Evolutionary conservation across 2,329 filamentous ascomycete species (phyloP).

Genomic region (Cladosporium sp.): DNA sequence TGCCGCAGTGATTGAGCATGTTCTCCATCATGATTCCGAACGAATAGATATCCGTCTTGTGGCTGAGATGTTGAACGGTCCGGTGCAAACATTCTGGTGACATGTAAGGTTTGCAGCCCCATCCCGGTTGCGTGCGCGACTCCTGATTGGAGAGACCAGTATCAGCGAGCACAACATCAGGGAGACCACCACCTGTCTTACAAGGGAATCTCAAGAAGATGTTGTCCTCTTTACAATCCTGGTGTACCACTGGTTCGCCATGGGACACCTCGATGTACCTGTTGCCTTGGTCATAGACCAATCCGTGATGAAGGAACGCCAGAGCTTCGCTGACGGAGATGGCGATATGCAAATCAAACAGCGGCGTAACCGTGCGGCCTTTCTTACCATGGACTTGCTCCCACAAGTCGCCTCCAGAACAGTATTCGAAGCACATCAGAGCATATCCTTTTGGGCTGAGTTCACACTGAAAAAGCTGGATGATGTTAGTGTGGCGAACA

Average conservation of each 20-base stretch:
- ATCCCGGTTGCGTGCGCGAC: not conserved
- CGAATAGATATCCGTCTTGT: constrained; percentile 2
- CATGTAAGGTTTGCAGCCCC: not conserved
- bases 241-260: not conserved
- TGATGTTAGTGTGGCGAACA: constrained; percentile 1
- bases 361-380: not conserved
- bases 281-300: not conserved
- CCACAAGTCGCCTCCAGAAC: not conserved
- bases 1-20: not conserved
- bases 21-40: not conserved
- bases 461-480: not conserved
- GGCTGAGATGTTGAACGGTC: not conserved
- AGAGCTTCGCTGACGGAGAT: constrained; percentile 2
- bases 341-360: constrained; percentile 10
- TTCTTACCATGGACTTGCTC: not conserved
- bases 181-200: not conserved
- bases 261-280: not conserved
- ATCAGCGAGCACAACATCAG: constrained; percentile 4
- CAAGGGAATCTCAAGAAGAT: not conserved
- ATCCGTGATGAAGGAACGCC: constrained; percentile 7
- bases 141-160: not conserved
- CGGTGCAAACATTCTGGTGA: not conserved
- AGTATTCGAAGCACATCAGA: constrained; percentile 9
- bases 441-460: not conserved
- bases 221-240: constrained; percentile 2